These are phyloP conservation scores for Globisporangium recalcitrans DNA, from an alignment of 352 stramenopile species.

Conservation along the genomic window DNA sequence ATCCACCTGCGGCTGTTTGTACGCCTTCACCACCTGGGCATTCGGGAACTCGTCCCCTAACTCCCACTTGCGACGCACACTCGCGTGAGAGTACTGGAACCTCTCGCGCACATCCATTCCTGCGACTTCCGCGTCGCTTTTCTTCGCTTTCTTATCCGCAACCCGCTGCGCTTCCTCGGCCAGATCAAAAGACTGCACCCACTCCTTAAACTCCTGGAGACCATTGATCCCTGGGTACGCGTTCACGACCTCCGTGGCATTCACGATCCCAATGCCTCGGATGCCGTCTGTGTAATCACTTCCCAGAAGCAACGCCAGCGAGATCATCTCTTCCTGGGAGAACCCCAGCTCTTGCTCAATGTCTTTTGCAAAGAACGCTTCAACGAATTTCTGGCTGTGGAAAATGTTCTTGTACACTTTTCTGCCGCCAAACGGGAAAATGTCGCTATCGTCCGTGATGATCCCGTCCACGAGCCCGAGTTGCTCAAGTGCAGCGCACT, in stretches of 20 bases:
- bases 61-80: constrained; percentile 87
- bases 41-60: constrained; percentile 93
- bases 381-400: constrained; percentile 98
- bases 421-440: constrained; percentile 92
- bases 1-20: constrained; percentile 89
- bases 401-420: constrained; percentile 99
- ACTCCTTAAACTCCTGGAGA: constrained; percentile 77
- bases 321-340: constrained; percentile 87
- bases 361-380: constrained; percentile 94
- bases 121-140: constrained; percentile 39
- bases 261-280: constrained; percentile 79
- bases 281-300: constrained; percentile 94
- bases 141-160: constrained; percentile 49
- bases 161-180: constrained; percentile 44
- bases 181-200: constrained; percentile 65
- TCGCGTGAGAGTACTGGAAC: constrained; percentile 93
- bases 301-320: constrained; percentile 90
- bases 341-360: constrained; percentile 92
- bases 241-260: constrained; percentile 72
- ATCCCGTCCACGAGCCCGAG: constrained; percentile 96
- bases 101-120: constrained; percentile 39
- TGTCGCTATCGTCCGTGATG: constrained; percentile 97
- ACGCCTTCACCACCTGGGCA: constrained; percentile 89
- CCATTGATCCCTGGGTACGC: constrained; percentile 83
- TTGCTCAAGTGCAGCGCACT: constrained; percentile 96